Evolutionary conservation across 2,329 filamentous ascomycete genomes (phyloP).

Genomic region (Ramichloridium luteum): DNA sequence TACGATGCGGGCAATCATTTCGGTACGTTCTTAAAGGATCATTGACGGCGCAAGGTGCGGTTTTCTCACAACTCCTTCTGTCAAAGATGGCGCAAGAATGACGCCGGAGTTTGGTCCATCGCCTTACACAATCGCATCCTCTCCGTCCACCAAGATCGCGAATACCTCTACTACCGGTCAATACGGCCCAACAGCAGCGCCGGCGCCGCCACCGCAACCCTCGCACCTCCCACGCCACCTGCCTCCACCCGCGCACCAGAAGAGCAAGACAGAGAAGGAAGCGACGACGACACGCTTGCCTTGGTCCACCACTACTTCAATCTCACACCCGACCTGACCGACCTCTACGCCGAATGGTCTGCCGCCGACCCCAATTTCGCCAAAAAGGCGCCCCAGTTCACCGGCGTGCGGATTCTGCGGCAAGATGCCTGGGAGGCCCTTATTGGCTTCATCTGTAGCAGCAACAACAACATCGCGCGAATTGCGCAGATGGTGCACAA

Average conservation of each 20-base stretch:
- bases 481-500: constrained; percentile 97
- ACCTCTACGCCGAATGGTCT: constrained; percentile 81
- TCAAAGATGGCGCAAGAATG: constrained; percentile 69
- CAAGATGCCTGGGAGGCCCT: constrained; percentile 96
- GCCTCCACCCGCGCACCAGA: constrained; percentile 22
- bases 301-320: constrained; percentile 81
- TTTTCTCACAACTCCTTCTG: not conserved
- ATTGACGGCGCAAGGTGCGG: too few relatives aligned
- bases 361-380: constrained; percentile 75
- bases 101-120: constrained; percentile 75
- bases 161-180: constrained; percentile 67
- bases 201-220: constrained; percentile 16
- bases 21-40: constrained; percentile 39
- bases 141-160: constrained; percentile 69
- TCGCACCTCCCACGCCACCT: constrained; percentile 27
- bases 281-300: constrained; percentile 57
- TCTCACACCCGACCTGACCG: constrained; percentile 59
- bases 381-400: constrained; percentile 73
- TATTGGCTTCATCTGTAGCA: constrained; percentile 92
- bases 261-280: constrained; percentile 21
- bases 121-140: constrained; percentile 75
- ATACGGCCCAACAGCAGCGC: constrained; percentile 45
- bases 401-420: constrained; percentile 79
- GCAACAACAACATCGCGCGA: constrained; percentile 92
- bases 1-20: constrained; percentile 93